A percentile compares a stretch with the other conserved stretches of the same genome.
Conservation (phyloP, 2,329 filamentous ascomycete genomes). For the Penicillium capsulatum region DNA sequence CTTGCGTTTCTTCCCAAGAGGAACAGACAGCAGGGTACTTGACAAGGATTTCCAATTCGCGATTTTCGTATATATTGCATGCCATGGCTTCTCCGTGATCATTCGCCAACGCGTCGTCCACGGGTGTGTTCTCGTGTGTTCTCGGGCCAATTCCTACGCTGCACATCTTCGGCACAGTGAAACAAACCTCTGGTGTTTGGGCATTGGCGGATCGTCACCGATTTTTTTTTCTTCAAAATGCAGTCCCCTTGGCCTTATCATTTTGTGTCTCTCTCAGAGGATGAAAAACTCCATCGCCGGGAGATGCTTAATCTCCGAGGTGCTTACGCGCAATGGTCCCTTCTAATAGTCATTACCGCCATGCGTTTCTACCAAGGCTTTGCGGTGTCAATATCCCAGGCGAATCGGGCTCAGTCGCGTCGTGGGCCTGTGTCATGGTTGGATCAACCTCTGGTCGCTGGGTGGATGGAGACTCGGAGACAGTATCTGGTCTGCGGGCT, state of each 20-base stretch:
- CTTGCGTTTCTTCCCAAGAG: background rate
- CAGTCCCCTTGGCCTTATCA: conserved; percentile 46
- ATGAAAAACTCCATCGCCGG: conserved; percentile 50
- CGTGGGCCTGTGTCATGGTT: conserved; percentile 38
- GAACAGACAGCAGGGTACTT: background rate
- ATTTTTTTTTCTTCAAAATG: background rate
- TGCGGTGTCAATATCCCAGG: conserved; percentile 3
- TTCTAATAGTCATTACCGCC: conserved; percentile 44
- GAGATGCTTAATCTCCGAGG: conserved; percentile 54
- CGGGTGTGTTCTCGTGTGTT: too few species aligned
- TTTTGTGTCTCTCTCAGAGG: conserved; percentile 49
- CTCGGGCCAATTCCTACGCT: too few species aligned
- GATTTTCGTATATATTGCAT: too few species aligned
- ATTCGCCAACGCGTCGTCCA: too few species aligned
- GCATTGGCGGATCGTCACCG: too few species aligned
- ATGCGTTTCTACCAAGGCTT: conserved; percentile 31
- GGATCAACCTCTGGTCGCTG: conserved; percentile 40
- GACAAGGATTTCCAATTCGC: too few species aligned
- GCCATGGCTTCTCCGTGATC: too few species aligned
- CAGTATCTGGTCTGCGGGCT: conserved; percentile 47
- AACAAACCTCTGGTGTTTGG: too few species aligned
- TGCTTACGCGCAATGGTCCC: conserved; percentile 53
- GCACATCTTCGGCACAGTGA: too few species aligned
- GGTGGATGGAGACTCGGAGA: conserved; percentile 48
- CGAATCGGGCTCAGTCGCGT: conserved; percentile 5